Conservation (phyloP, 352 stramenopile species). For the Phytophthora palmivora region DNA sequence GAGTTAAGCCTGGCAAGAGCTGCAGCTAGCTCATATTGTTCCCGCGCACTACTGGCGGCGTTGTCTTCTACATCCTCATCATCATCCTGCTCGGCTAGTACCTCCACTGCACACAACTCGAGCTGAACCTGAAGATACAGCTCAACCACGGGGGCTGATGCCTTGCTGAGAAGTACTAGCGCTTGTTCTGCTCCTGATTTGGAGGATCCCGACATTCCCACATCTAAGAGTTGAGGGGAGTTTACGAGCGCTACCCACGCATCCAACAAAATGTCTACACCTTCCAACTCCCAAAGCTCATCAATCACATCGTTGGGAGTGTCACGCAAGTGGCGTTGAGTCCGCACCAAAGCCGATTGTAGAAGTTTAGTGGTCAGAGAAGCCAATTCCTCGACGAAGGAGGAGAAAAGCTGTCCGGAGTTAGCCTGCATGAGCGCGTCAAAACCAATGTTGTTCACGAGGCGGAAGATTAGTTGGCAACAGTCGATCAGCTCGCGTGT, state of each 20-base stretch:
- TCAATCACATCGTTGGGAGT: slow-evolving; percentile 58
- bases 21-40: slow-evolving; percentile 79
- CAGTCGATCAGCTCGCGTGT: slow-evolving; percentile 87
- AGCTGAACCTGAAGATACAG: slow-evolving; percentile 83
- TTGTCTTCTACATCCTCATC: slow-evolving; percentile 89
- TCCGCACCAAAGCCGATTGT: slow-evolving; percentile 67
- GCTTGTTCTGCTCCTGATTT: slow-evolving; percentile 44
- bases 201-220: slow-evolving; percentile 22
- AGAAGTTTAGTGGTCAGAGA: slow-evolving; percentile 77
- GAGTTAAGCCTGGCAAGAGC: slow-evolving; percentile 75
- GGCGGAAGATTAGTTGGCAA: slow-evolving; percentile 79
- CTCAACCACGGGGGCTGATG: slow-evolving; percentile 68
- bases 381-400: slow-evolving; percentile 75
- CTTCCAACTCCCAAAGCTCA: slow-evolving; percentile 87
- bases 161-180: slow-evolving; percentile 55
- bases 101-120: slow-evolving; percentile 72
- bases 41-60: slow-evolving; percentile 57
- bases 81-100: slow-evolving; percentile 75
- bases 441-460: slow-evolving; percentile 81
- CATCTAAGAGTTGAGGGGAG: slow-evolving; percentile 60
- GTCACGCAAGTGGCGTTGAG: slow-evolving; percentile 58
- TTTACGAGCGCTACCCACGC: slow-evolving; percentile 81
- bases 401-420: slow-evolving; percentile 53
- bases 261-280: slow-evolving; percentile 81
- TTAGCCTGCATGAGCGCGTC: slow-evolving; percentile 52